Evolutionary conservation across 345 rosid species (phyloP).

Genomic region (Combretum micranthum): DNA sequence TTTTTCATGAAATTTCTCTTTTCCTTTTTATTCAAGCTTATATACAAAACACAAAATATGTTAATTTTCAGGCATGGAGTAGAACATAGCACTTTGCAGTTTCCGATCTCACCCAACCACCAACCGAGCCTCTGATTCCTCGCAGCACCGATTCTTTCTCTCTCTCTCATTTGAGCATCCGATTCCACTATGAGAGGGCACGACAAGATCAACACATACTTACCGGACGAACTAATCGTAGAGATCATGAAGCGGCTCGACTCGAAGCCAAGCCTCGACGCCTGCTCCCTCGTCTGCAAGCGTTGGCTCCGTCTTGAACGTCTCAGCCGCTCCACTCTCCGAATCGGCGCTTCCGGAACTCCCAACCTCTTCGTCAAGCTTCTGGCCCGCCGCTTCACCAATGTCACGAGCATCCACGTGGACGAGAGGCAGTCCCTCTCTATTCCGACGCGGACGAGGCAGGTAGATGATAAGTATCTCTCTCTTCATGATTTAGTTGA

Average conservation of each 20-base stretch:
- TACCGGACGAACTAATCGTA: constrained; percentile 76
- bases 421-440: constrained; percentile 71
- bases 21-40: too few species aligned
- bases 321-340: constrained; percentile 70
- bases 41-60: too few species aligned
- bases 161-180: not conserved
- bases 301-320: constrained; percentile 85
- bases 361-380: constrained; percentile 56
- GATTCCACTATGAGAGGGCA: constrained; percentile 49
- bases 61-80: too few species aligned
- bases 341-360: constrained; percentile 69
- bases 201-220: constrained; percentile 58
- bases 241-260: constrained; percentile 70
- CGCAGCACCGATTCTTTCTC: not conserved
- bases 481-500: not conserved
- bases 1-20: too few species aligned
- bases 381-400: constrained; percentile 68
- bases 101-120: too few species aligned
- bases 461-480: constrained; percentile 14
- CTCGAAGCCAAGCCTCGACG: constrained; percentile 56
- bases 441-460: constrained; percentile 32
- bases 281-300: constrained; percentile 86
- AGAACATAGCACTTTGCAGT: too few species aligned
- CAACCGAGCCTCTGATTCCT: not conserved
- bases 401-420: constrained; percentile 46